Evolutionary conservation across 169 alveolate species (phyloP), one percentile per base, ranked within the genome.

Genomic region (Plasmodium malariae): DNA sequence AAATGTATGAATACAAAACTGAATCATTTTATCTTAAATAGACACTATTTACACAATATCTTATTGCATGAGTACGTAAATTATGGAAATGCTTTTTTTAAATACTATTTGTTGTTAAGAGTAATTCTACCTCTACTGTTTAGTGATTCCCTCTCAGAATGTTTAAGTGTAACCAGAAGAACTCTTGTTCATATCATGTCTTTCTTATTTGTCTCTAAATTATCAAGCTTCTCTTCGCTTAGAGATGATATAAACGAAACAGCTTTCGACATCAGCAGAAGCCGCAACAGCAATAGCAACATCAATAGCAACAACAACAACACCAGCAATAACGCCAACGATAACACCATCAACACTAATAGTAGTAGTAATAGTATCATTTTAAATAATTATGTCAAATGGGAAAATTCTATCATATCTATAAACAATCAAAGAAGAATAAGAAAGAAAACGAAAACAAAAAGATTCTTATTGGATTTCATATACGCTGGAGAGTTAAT

Each of bases 341-440:
- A n/a, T n/a, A n/a, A n/a, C n/a, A n/a, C n/a, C n/a, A 59, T 59
- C 3, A 59, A 59, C 11, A 21, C 19, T 1, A 59, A 19, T 21
- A 59, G 19, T 59, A 4, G 6, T 24, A 4, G 26, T 19, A 59
- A 24, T 36, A 17, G 43, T 7, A 34, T 26, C 21, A 26, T 83
- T 67, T 36, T 83, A 26, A 69, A 65, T 40, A 17, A n/a, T 28
- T 69, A 26, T 19, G 28, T 37, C 3, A 68, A 83, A 36, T 83
- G 91, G 91, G 91, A 83, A 83, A 67, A 83, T 83, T 30, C 19
- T 49, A 43, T 54, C 17, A 83, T 83, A 54, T 40, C 83, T 24
- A 69, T 68, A 83, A 83, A 83, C 45, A 83, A 57, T 60, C 83
- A 83, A 54, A 83, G 91, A 17, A 83, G 85, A 67, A 83, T 83